Evolutionary conservation across 2,329 filamentous ascomycete species (phyloP).

Genomic region (Microdochium trichocladiopsis): DNA sequence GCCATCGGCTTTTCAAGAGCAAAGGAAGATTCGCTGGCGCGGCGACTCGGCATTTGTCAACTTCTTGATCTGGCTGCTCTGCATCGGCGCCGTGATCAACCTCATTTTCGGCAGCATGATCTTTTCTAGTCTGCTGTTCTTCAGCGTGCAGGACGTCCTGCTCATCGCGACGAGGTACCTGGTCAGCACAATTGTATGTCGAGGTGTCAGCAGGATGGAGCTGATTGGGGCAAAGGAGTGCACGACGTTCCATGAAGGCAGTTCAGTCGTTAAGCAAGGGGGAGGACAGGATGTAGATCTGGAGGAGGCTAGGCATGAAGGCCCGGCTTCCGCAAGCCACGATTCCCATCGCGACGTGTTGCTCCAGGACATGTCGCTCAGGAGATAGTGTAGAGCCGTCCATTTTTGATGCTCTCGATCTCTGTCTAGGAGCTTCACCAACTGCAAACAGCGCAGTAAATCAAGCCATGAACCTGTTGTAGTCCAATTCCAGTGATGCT

Average conservation of each 20-base stretch:
- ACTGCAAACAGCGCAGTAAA: too few relatives aligned
- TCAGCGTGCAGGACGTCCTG: slow-evolving; percentile 8
- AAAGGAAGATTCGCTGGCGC: slow-evolving; percentile 6
- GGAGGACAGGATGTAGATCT: not conserved
- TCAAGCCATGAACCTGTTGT: too few relatives aligned
- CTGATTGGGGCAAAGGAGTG: slow-evolving; percentile 7
- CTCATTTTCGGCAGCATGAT: slow-evolving; percentile 15
- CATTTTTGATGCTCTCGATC: not conserved
- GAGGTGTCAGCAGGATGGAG: slow-evolving; percentile 8
- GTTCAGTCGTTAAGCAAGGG: not conserved
- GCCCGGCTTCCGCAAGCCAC: not conserved
- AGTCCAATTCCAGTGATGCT: too few relatives aligned
- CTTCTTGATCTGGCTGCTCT: slow-evolving; percentile 9
- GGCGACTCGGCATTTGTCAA: slow-evolving; percentile 7
- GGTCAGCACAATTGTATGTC: slow-evolving; percentile 8
- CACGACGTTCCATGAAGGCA: not conserved
- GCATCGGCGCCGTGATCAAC: slow-evolving; percentile 11
- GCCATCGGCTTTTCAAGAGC: slow-evolving; percentile 10
- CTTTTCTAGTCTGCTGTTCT: slow-evolving; percentile 15
- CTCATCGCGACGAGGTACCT: slow-evolving; percentile 7
- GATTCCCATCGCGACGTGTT: not conserved
- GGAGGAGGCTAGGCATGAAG: too few relatives aligned
- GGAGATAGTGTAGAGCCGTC: not conserved
- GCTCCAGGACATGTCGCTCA: not conserved
- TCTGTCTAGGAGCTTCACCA: too few relatives aligned